A percentile compares a stretch with the other conserved stretches of the same genome.
These are phyloP conservation scores for Globisporangium polare DNA, from an alignment of 352 stramenopile genomes.

Conservation along the genomic window DNA sequence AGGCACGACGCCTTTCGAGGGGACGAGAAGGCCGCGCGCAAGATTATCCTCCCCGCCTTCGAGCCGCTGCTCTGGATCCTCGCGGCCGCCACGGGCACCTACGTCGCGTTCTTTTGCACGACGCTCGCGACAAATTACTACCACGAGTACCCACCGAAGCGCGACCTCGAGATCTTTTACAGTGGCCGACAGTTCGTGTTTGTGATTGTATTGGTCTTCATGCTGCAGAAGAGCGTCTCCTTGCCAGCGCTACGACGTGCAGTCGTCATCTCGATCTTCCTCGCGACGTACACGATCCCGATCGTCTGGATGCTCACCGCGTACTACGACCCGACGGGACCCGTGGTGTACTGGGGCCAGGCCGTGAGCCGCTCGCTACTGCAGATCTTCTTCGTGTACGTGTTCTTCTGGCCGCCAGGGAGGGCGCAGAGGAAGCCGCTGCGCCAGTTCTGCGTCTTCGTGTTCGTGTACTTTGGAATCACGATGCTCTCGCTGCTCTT, in stretches of 20 bases:
- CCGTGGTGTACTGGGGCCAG: constrained; percentile 12
- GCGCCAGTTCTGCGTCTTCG: constrained; percentile 26
- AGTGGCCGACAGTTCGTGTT: constrained; percentile 32
- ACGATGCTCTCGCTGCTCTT: constrained; percentile 14
- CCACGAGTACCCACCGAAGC: constrained; percentile 3
- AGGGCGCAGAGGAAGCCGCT: constrained; percentile 25
- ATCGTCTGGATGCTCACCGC: constrained; percentile 12
- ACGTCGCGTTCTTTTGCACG: constrained; percentile 11
- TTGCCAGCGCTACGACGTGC: constrained; percentile 27
- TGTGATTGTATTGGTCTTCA: constrained; percentile 35
- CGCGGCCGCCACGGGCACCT: constrained; percentile 12
- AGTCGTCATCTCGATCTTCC: constrained; percentile 26
- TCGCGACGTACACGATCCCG: constrained; percentile 28
- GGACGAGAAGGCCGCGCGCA: constrained; percentile 20
- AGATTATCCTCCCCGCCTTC: constrained; percentile 40
- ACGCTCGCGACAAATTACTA: constrained; percentile 13
- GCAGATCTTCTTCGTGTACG: constrained; percentile 22
- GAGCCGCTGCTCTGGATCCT: constrained; percentile 46
- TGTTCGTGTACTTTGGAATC: constrained; percentile 19
- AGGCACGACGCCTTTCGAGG: constrained; percentile 21
- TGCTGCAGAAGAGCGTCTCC: constrained; percentile 43
- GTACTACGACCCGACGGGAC: neutral
- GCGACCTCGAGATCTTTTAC: constrained; percentile 22
- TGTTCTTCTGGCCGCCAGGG: constrained; percentile 25
- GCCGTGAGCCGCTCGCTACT: neutral